Conservation (phyloP, 306 rosid genomes). For the Cucurbita ficifolia region DNA sequence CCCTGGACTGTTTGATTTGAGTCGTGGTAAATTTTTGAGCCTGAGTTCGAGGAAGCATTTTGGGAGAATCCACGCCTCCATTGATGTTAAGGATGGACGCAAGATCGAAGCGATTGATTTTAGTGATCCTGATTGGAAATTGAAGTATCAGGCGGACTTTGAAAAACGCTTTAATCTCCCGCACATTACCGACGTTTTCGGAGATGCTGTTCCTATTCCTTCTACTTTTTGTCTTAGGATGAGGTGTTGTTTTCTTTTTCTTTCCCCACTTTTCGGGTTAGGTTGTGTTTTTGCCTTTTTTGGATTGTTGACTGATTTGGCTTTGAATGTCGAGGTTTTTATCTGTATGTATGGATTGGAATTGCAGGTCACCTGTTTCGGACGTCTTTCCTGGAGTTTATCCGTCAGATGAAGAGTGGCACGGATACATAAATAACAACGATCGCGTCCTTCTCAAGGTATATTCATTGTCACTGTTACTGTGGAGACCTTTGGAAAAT, state of each 20-base stretch:
- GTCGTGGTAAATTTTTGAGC: constrained; percentile 1
- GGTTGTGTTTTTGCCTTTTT: not conserved
- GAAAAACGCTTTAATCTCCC: constrained; percentile 69
- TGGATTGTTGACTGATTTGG: not conserved
- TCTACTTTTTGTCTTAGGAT: constrained; percentile 90
- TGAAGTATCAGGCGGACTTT: constrained; percentile 59
- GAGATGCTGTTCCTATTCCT: constrained; percentile 51
- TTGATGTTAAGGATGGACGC: constrained; percentile 10
- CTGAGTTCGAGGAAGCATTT: not conserved
- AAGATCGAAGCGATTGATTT: constrained; percentile 30
- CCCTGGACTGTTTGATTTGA: constrained; percentile 2
- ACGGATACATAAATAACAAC: constrained; percentile 79
- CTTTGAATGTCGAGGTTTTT: not conserved
- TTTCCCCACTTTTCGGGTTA: not conserved
- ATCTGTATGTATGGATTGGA: not conserved
- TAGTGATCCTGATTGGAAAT: constrained; percentile 77
- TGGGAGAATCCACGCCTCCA: constrained; percentile 14
- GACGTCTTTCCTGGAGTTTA: constrained; percentile 49
- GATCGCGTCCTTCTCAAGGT: constrained; percentile 98
- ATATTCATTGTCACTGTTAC: not conserved
- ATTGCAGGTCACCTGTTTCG: constrained; percentile 53
- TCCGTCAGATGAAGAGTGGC: constrained; percentile 86
- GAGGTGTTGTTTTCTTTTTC: constrained; percentile 35
- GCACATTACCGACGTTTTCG: constrained; percentile 58
- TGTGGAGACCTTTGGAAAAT: not conserved